Base-by-base conservation (phyloP, 352 stramenopile species). In the Phytophthora brassicae region DNA sequence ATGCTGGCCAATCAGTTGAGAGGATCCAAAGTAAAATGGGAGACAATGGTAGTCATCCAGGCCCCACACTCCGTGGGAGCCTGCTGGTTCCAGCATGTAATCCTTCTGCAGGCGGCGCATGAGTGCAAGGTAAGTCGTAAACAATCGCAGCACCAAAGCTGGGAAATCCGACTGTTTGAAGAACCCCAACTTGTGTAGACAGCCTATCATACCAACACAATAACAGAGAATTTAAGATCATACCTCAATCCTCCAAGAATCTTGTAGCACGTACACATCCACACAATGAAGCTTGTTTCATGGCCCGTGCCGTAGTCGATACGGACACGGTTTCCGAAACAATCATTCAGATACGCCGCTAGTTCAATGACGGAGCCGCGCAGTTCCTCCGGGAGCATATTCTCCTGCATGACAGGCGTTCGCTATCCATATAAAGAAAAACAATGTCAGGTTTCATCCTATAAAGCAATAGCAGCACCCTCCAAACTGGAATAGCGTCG, bases 241-340 rank as follows among this genome's bases (percentile, higher is more conserved):
- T 14, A 39, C 4, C 43, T 65, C 43, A 61, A 44, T 23, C 19
- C 6, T 3, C 31, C 16, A 19, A 24, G 19, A 28, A 57, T 22
- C 14, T 31, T 41, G 23, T 13, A 47, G 53, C 20, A 84, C 79
- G 59, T 79, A 95, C 85, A 84, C 50, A 97, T 83, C 75, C 97
- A 98, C 3, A 99, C 83, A 39, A 98, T 78, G 70, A 99, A 99
- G 55, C 86, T 98, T 9, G 86, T 98, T 75, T 99, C 97, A 70
- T 99, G 97, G 31, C 97, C 97, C 11, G 97, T 99, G 43, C 97
- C 97, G 77, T 99, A 99, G 81, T 99, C 97, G 49, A 99, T 97
- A 43, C 97, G 84, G 46, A 94, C 90, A 31, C 87, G 83, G 85
- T 99, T 98, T 24, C 97, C 97, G 76, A 99, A 99, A 1, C 88